Evolutionary conservation across 1,284 basidiomycete genomes (phyloP).

Genomic region (Boletus semigastroideus): DNA sequence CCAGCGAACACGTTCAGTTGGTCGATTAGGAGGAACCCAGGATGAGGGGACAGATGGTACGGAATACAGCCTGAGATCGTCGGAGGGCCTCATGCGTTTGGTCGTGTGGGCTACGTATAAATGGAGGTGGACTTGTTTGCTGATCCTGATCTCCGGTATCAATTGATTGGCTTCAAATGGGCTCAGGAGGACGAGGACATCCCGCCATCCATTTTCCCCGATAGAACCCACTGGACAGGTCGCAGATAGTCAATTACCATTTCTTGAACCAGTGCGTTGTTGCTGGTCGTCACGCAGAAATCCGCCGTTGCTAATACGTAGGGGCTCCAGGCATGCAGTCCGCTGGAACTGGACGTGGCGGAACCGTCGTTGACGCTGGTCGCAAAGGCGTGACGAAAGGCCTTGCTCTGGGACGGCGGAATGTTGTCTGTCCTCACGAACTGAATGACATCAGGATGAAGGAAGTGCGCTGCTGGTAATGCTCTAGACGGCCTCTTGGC

Average conservation of each 20-base stretch:
- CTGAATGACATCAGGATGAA: neutral
- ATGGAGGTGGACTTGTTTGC: constrained; percentile 1
- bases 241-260: neutral
- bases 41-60: neutral
- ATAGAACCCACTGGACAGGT: neutral
- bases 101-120: neutral
- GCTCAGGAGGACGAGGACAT: neutral
- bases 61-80: neutral
- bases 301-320: neutral
- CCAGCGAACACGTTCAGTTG: constrained; percentile 1
- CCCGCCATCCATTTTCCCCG: neutral
- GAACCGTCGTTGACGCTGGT: neutral
- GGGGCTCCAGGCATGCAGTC: neutral
- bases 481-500: neutral
- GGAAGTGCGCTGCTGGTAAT: neutral
- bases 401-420: neutral
- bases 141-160: neutral
- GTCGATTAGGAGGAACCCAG: neutral
- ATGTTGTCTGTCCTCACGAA: neutral
- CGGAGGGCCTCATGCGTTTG: neutral
- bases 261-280: neutral
- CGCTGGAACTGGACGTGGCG: neutral
- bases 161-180: neutral
- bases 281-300: neutral
- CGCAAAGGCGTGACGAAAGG: neutral